Percentiles rank a stretch among this genome's conserved stretches.
Evolutionary conservation across 2,329 filamentous ascomycete genomes (phyloP).

Genomic region (Pseudocercospora eumusae): DNA sequence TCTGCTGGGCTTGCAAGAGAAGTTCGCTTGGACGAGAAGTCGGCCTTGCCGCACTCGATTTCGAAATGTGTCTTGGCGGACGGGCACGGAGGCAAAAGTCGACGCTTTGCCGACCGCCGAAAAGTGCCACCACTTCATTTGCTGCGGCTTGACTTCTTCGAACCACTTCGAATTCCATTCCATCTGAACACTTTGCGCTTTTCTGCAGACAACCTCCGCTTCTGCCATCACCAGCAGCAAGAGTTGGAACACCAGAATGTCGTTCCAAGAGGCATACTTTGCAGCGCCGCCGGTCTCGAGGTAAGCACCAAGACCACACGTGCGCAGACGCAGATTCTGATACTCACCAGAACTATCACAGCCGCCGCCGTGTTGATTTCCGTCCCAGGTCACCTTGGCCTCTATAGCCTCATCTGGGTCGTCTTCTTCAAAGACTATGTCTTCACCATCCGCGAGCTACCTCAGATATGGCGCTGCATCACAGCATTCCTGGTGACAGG

Average conservation of each 20-base stretch:
- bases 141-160: not conserved
- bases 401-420: slow-evolving; percentile 56
- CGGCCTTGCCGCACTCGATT: slow-evolving; percentile 3
- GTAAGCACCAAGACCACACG: slow-evolving; percentile 47
- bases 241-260: slow-evolving; percentile 22
- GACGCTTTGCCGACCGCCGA: not conserved
- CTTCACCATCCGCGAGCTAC: slow-evolving; percentile 56
- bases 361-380: slow-evolving; percentile 65
- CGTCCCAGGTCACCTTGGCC: slow-evolving; percentile 58
- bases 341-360: slow-evolving; percentile 66
- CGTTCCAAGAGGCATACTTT: slow-evolving; percentile 46
- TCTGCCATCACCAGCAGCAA: slow-evolving; percentile 8
- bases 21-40: slow-evolving; percentile 5
- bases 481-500: slow-evolving; percentile 63
- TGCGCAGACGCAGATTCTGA: slow-evolving; percentile 43
- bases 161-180: slow-evolving; percentile 8
- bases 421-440: slow-evolving; percentile 54
- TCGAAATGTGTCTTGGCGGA: not conserved
- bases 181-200: slow-evolving; percentile 7
- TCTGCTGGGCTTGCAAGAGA: slow-evolving; percentile 10
- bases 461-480: slow-evolving; percentile 61
- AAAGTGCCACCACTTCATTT: not conserved
- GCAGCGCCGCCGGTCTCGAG: slow-evolving; percentile 66
- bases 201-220: not conserved
- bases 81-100: not conserved